These are phyloP conservation scores for Geotrichum australiense DNA, from an alignment of 1,139 yeast genomes.

Conservation along the genomic window DNA sequence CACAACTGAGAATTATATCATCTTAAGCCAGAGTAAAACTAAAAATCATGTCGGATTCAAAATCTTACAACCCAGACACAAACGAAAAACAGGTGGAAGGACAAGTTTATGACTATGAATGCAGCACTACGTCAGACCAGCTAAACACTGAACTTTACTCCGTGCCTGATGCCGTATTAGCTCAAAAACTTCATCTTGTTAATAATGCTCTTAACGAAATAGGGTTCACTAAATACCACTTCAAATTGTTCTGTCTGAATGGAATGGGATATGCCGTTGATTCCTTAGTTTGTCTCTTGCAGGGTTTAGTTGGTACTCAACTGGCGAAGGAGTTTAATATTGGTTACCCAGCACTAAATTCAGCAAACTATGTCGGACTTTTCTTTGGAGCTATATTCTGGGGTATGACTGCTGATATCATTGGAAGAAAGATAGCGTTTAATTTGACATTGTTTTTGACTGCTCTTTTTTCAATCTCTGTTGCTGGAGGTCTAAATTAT, in stretches of 20 bases:
- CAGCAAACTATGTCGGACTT: constrained; percentile 43
- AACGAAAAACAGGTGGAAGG: too few species aligned
- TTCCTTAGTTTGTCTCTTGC: constrained; percentile 46
- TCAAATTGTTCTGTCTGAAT: constrained; percentile 27
- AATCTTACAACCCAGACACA: too few species aligned
- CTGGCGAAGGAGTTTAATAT: constrained; percentile 25
- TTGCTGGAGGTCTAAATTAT: constrained; percentile 45
- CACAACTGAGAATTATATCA: too few species aligned
- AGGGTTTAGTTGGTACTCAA: constrained; percentile 37
- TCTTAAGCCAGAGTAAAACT: too few species aligned
- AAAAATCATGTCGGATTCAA: too few species aligned
- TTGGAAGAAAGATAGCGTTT: constrained; percentile 52
- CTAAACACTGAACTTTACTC: constrained; percentile 18
- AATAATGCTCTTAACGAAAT: constrained; percentile 31
- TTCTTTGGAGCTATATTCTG: constrained; percentile 49
- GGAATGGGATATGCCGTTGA: constrained; percentile 65
- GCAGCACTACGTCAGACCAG: not conserved
- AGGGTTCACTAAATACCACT: constrained; percentile 28
- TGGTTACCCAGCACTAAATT: constrained; percentile 37
- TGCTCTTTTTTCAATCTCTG: constrained; percentile 46
- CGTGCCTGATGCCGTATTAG: constrained; percentile 21
- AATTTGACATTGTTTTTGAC: constrained; percentile 46
- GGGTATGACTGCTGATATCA: constrained; percentile 41
- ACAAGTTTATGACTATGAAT: too few species aligned
- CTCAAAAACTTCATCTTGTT: constrained; percentile 23